These are phyloP conservation scores for Trichophyton rubrum DNA, from an alignment of 2,329 filamentous ascomycete species.

Conservation along the genomic window DNA sequence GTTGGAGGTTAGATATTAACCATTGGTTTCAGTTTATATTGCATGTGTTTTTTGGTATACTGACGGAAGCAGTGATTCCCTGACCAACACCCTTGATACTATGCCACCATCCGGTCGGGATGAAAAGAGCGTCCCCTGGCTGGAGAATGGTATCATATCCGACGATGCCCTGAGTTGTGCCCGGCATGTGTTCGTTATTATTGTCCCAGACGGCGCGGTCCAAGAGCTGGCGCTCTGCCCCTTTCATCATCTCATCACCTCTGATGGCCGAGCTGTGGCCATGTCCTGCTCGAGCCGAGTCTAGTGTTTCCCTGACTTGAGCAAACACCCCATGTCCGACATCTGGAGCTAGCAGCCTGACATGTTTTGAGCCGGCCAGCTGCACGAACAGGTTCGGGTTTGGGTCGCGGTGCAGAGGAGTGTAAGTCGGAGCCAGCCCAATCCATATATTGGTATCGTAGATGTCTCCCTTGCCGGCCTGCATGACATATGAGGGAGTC, in stretches of 20 bases:
- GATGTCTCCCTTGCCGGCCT: constrained; percentile 64
- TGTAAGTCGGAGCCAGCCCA: constrained; percentile 73
- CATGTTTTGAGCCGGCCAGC: constrained; percentile 56
- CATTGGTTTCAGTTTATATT: no score
- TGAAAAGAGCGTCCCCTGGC: constrained; percentile 61
- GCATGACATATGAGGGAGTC: constrained; percentile 49
- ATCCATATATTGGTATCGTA: constrained; percentile 84
- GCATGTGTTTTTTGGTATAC: constrained; percentile 14
- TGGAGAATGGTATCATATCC: constrained; percentile 44
- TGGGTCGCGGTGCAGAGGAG: constrained; percentile 81
- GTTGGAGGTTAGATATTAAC: constrained; percentile 12
- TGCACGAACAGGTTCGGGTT: constrained; percentile 91
- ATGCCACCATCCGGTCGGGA: constrained; percentile 81
- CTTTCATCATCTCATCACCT: constrained; percentile 84
- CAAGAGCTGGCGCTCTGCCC: constrained; percentile 53
- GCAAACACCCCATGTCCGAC: constrained; percentile 54
- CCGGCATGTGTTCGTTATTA: background rate
- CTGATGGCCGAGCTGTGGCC: constrained; percentile 43
- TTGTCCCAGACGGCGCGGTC: constrained; percentile 58
- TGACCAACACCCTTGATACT: constrained; percentile 54
- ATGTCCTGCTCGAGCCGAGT: constrained; percentile 22
- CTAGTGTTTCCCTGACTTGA: constrained; percentile 28
- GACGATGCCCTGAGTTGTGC: constrained; percentile 5
- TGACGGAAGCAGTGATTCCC: constrained; percentile 47
- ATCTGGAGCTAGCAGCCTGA: constrained; percentile 58